phyloP scores from a whole-genome alignment of 768 basidiomycete genomes.

The Melanogaster broomeanus region DNA sequence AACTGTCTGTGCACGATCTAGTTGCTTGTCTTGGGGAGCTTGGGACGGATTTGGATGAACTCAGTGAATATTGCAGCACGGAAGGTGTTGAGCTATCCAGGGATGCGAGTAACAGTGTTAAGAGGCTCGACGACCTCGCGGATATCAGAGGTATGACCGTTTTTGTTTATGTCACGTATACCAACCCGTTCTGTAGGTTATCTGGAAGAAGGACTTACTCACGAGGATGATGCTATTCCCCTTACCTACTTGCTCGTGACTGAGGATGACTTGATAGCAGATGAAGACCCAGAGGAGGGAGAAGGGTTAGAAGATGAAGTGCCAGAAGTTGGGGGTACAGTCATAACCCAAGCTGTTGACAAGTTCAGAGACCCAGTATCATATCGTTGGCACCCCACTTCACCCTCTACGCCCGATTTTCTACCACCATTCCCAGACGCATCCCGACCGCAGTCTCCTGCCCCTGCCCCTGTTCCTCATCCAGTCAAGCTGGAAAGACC shows the following conservation, averaged over 20 bases:
- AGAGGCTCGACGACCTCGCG: slow-evolving; percentile 70
- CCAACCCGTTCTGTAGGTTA: slow-evolving; percentile 47
- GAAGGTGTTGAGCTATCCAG: slow-evolving; percentile 72
- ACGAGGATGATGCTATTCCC: slow-evolving; percentile 55
- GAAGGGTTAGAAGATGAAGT: slow-evolving; percentile 31
- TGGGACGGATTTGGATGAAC: slow-evolving; percentile 69
- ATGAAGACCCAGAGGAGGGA: slow-evolving; percentile 32
- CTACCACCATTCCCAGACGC: slow-evolving; percentile 38
- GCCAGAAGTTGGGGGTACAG: slow-evolving; percentile 8
- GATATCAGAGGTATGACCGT: slow-evolving; percentile 67
- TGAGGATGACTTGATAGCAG: slow-evolving; percentile 14
- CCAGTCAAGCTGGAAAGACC: slow-evolving; percentile 34
- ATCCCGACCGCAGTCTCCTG: slow-evolving; percentile 26
- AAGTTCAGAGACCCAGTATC: slow-evolving; percentile 18
- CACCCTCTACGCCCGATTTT: slow-evolving; percentile 28
- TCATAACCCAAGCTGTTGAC: slow-evolving; percentile 20
- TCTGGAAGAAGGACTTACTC: slow-evolving; percentile 58
- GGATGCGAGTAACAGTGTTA: slow-evolving; percentile 62
- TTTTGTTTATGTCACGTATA: slow-evolving; percentile 3
- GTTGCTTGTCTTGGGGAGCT: slow-evolving; percentile 71
- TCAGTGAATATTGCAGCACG: slow-evolving; percentile 61
- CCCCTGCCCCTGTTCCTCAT: slow-evolving; percentile 39
- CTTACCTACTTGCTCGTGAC: slow-evolving; percentile 47
- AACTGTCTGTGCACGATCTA: slow-evolving; percentile 59
- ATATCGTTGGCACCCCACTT: slow-evolving; percentile 37